phyloP scores from a whole-genome alignment of 2,329 filamentous ascomycete species.

The Exophiala phaeomuriformis region DNA sequence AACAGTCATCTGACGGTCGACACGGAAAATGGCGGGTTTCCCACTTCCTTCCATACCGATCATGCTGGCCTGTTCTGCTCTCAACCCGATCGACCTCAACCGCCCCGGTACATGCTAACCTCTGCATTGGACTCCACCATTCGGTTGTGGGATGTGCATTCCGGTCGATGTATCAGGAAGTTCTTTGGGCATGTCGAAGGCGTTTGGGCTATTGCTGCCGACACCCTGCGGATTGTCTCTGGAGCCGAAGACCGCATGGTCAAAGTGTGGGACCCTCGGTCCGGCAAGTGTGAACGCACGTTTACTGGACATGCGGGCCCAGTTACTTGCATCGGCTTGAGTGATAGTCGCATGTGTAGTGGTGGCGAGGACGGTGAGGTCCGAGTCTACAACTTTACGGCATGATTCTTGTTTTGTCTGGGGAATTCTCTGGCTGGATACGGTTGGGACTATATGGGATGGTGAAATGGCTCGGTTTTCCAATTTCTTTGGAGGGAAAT shows the following conservation, averaged over 20 bases:
- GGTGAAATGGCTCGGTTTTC: not conserved
- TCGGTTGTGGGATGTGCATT: constrained; percentile 81
- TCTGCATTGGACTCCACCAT: constrained; percentile 87
- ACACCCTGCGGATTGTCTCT: constrained; percentile 78
- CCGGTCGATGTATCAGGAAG: constrained; percentile 74
- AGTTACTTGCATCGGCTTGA: constrained; percentile 86
- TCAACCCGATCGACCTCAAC: constrained; percentile 58
- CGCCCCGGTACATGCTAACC: constrained; percentile 86
- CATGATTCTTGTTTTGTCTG: constrained; percentile 12
- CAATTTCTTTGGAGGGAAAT: not conserved
- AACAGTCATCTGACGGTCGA: constrained; percentile 15
- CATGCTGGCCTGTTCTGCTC: constrained; percentile 42
- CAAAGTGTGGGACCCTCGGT: constrained; percentile 90
- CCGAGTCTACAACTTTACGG: constrained; percentile 68
- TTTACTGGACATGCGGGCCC: constrained; percentile 86
- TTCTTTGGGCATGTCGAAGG: constrained; percentile 97
- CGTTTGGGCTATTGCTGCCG: constrained; percentile 85
- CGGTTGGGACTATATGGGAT: not conserved
- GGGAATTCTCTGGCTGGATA: no score
- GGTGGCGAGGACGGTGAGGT: constrained; percentile 93
- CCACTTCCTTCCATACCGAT: constrained; percentile 10
- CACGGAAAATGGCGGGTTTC: constrained; percentile 13
- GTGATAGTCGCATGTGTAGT: constrained; percentile 80
- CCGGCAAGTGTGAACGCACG: constrained; percentile 84
- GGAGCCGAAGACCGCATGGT: constrained; percentile 91